Evolutionary conservation across 768 basidiomycete species (phyloP).

Genomic region (Boletus subparvulus): DNA sequence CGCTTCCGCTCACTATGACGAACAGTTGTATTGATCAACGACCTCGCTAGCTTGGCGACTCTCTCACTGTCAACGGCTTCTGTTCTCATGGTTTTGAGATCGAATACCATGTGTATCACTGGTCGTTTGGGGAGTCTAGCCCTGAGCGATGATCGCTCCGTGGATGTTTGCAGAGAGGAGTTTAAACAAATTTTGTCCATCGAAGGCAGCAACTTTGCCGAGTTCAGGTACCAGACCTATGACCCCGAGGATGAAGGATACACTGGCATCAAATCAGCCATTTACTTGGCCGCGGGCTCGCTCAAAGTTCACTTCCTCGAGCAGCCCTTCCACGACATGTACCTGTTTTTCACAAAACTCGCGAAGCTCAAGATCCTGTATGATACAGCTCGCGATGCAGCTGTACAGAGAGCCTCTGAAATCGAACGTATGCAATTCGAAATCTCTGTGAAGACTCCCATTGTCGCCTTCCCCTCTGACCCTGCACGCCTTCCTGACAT

Average conservation of each 20-base stretch:
- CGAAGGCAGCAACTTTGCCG: slow-evolving; percentile 90
- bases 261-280: slow-evolving; percentile 77
- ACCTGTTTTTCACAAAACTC: slow-evolving; percentile 78
- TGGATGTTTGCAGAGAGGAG: slow-evolving; percentile 51
- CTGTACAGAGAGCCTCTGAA: slow-evolving; percentile 89
- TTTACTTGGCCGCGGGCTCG: slow-evolving; percentile 84
- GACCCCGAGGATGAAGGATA: slow-evolving; percentile 70
- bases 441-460: slow-evolving; percentile 88
- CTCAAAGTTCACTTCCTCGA: slow-evolving; percentile 88
- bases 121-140: slow-evolving; percentile 83
- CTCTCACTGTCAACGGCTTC: slow-evolving; percentile 89
- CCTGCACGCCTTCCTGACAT: slow-evolving; percentile 59
- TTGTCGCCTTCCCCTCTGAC: slow-evolving; percentile 82
- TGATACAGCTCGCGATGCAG: slow-evolving; percentile 90
- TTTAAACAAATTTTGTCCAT: slow-evolving; percentile 90
- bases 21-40: slow-evolving; percentile 77
- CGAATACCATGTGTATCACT: slow-evolving; percentile 71
- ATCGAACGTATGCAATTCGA: slow-evolving; percentile 94
- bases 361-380: slow-evolving; percentile 92
- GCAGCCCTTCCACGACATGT: slow-evolving; percentile 85
- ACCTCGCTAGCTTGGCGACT: slow-evolving; percentile 70
- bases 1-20: slow-evolving; percentile 10
- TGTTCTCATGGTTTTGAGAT: slow-evolving; percentile 70
- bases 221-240: slow-evolving; percentile 91
- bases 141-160: slow-evolving; percentile 68